Conservation (phyloP, 2,329 filamentous ascomycete genomes). For the Penicillium sp. region DNA sequence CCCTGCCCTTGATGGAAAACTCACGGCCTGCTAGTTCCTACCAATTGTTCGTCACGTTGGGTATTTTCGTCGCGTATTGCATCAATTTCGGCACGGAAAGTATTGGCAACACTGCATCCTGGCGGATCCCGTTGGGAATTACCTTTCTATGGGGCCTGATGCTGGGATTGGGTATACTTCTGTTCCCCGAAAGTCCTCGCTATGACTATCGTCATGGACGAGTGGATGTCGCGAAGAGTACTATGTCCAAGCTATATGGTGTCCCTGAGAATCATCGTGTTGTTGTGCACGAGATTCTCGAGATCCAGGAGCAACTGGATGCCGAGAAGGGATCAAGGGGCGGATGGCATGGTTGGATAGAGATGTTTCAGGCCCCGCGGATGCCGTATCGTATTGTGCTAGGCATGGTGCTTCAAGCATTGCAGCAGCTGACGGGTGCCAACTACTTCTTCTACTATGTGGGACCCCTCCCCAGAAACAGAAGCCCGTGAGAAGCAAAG, state of each 20-base stretch:
- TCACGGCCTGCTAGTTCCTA: constrained; percentile 33
- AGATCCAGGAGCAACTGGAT: constrained; percentile 57
- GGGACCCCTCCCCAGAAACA: constrained; percentile 2
- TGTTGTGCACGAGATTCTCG: constrained; percentile 53
- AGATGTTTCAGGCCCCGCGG: constrained; percentile 45
- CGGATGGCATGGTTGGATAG: constrained; percentile 38
- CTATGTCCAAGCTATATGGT: constrained; percentile 56
- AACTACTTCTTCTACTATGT: constrained; percentile 57
- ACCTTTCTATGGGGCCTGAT: constrained; percentile 57
- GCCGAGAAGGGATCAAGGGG: constrained; percentile 41
- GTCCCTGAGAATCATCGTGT: constrained; percentile 53
- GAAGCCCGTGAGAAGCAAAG: constrained; percentile 5
- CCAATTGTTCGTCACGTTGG: constrained; percentile 49
- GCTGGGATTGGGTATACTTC: constrained; percentile 54
- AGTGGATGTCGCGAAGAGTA: constrained; percentile 50
- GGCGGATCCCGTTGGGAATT: constrained; percentile 54
- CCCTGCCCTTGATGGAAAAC: neutral
- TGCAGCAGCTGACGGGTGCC: constrained; percentile 48
- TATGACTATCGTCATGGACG: constrained; percentile 58
- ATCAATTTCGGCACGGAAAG: constrained; percentile 47
- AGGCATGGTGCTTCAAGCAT: constrained; percentile 42
- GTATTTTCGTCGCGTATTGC: constrained; percentile 48
- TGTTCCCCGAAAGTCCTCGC: constrained; percentile 57
- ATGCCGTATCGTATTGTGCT: constrained; percentile 47
- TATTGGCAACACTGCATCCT: constrained; percentile 43